phyloP scores from a whole-genome alignment of 2,329 filamentous ascomycete genomes.

The Aspergillus transmontanensis region DNA sequence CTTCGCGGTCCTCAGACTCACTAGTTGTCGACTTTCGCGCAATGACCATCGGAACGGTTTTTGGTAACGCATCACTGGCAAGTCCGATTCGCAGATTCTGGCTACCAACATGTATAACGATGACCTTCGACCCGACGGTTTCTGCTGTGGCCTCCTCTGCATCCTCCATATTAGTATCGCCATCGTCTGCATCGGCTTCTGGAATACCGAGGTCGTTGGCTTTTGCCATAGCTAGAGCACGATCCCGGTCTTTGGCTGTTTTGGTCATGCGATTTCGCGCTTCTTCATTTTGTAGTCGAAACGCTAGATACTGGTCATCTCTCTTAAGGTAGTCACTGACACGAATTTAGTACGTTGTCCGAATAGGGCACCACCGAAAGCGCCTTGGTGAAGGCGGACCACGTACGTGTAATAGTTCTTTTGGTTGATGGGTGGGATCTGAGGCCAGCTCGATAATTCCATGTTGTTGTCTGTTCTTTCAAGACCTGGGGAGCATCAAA shows the following conservation, averaged over 20 bases:
- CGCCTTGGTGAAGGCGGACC: background rate
- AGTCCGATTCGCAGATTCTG: constrained; percentile 94
- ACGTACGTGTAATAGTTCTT: constrained; percentile 98
- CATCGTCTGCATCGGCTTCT: constrained; percentile 44
- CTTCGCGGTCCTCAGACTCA: constrained; percentile 79
- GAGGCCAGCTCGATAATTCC: constrained; percentile 91
- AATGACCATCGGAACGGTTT: constrained; percentile 90
- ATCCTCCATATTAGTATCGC: constrained; percentile 60
- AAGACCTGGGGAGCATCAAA: constrained; percentile 63
- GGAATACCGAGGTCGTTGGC: constrained; percentile 66
- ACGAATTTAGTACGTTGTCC: background rate
- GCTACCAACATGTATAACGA: constrained; percentile 93
- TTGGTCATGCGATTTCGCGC: constrained; percentile 81
- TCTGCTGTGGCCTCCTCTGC: constrained; percentile 58
- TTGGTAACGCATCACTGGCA: constrained; percentile 92
- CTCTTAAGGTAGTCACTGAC: constrained; percentile 93
- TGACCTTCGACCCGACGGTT: constrained; percentile 81
- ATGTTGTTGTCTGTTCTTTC: constrained; percentile 98
- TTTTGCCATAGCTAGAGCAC: constrained; percentile 75
- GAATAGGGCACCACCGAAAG: background rate
- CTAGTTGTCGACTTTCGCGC: constrained; percentile 76
- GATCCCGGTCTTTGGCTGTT: constrained; percentile 82
- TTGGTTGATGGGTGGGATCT: constrained; percentile 92
- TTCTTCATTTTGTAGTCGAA: constrained; percentile 85
- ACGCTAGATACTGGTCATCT: constrained; percentile 91